These are phyloP conservation scores for Avena atlantica DNA, from an alignment of 176 grass and related monocot genomes.

Conservation along the genomic window DNA sequence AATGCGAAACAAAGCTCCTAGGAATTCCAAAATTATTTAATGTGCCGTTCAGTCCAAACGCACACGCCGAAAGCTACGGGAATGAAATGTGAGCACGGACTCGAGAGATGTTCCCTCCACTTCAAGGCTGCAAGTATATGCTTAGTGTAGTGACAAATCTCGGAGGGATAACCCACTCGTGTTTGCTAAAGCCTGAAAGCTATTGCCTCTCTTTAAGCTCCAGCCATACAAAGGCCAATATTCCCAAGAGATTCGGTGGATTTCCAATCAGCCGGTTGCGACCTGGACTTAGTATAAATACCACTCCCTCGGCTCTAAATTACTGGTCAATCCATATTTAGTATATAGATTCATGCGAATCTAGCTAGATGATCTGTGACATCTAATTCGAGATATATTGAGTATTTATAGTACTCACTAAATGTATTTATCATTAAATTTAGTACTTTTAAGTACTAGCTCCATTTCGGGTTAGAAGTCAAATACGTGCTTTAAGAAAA, in stretches of 20 bases:
- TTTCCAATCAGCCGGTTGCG: not conserved
- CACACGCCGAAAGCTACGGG: not conserved
- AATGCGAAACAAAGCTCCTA: too few relatives aligned
- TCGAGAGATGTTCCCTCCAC: not conserved
- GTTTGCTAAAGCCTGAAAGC: constrained; percentile 35
- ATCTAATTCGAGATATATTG: too few relatives aligned
- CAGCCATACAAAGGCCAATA: not conserved
- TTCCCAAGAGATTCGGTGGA: constrained; percentile 16
- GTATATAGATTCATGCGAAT: too few relatives aligned
- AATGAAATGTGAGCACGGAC: not conserved
- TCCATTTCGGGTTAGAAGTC: too few relatives aligned
- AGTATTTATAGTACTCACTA: too few relatives aligned
- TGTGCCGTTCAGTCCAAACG: too few relatives aligned
- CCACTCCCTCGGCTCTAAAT: too few relatives aligned
- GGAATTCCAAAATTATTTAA: not conserved
- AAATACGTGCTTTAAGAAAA: too few relatives aligned
- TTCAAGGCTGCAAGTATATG: not conserved
- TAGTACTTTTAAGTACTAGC: too few relatives aligned
- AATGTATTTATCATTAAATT: too few relatives aligned
- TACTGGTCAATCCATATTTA: too few relatives aligned
- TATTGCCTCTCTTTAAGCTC: constrained; percentile 7
- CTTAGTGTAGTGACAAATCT: constrained; percentile 1
- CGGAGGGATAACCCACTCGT: constrained; percentile 9
- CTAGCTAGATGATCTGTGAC: too few relatives aligned
- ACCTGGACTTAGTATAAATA: not conserved